Evolutionary conservation across 331 rosid genomes (phyloP).

Genomic region (Quercus tomentella): DNA sequence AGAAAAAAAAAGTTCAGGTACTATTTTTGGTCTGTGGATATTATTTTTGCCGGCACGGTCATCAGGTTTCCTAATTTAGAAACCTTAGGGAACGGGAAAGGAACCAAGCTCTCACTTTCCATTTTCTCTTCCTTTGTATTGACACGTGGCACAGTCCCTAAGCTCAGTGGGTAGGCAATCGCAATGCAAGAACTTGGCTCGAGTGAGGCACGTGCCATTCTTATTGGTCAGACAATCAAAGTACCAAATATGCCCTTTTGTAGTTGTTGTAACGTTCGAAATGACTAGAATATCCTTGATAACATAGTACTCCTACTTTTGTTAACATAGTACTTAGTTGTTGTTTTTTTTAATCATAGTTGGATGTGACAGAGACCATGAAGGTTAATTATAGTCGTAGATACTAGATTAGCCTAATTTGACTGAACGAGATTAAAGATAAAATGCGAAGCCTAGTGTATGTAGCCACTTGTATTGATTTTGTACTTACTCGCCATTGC

Average conservation of each 20-base stretch:
- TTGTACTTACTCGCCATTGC: no score
- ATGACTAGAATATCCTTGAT: not conserved
- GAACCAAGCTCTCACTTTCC: not conserved
- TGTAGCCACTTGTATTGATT: no score
- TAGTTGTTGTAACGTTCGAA: not conserved
- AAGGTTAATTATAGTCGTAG: not conserved
- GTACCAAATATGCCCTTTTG: conserved; percentile 5
- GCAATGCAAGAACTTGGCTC: no score
- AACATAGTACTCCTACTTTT: not conserved
- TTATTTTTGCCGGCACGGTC: not conserved
- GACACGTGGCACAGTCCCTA: conserved; percentile 28
- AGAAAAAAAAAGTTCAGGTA: not conserved
- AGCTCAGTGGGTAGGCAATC: not conserved
- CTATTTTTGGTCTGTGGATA: not conserved
- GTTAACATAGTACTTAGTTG: not conserved
- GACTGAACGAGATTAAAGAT: no score
- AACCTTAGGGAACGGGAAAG: conserved; percentile 56
- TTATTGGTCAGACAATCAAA: not conserved
- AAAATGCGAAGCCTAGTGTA: no score
- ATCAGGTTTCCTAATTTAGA: conserved; percentile 45
- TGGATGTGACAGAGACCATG: not conserved
- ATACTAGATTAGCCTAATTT: no score
- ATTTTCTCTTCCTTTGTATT: not conserved
- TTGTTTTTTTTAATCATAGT: not conserved
- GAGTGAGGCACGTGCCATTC: conserved; percentile 1